Percentiles rank a stretch among this genome's conserved stretches.
Evolutionary conservation across 495 filamentous ascomycete genomes (phyloP).

Genomic region (Neurospora sublineolata): DNA sequence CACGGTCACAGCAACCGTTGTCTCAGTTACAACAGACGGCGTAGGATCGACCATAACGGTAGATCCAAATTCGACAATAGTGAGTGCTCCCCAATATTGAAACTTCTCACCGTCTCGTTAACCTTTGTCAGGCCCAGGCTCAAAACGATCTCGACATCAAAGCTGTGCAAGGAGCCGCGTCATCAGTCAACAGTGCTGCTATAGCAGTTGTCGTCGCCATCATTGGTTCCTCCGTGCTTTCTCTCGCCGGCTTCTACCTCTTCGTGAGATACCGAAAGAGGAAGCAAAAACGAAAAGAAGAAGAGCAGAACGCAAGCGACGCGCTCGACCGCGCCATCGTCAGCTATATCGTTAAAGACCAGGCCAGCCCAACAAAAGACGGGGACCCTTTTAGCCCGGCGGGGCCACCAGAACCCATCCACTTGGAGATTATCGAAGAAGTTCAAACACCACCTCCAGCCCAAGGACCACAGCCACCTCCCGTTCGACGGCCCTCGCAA

Average conservation of each 20-base stretch:
- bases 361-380: constrained; percentile 1
- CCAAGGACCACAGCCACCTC: neutral
- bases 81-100: neutral
- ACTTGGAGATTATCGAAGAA: neutral
- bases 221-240: constrained; percentile 12
- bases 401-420: neutral
- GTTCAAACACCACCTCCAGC: neutral
- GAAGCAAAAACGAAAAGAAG: constrained; percentile 9
- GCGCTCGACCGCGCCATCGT: constrained; percentile 20
- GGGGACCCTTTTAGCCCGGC: neutral
- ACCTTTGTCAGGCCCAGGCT: neutral
- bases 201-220: constrained; percentile 11
- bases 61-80: neutral
- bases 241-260: constrained; percentile 13
- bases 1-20: neutral
- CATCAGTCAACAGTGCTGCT: constrained; percentile 6
- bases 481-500: neutral
- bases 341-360: constrained; percentile 20
- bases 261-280: constrained; percentile 9
- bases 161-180: neutral
- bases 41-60: neutral
- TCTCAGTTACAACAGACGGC: neutral
- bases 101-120: neutral
- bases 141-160: neutral
- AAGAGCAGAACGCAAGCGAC: constrained; percentile 12